Evolutionary conservation across 2,329 filamentous ascomycete genomes (phyloP), one percentile per base, ranked within the genome.

Genomic region (Stagonosporopsis tanaceti): DNA sequence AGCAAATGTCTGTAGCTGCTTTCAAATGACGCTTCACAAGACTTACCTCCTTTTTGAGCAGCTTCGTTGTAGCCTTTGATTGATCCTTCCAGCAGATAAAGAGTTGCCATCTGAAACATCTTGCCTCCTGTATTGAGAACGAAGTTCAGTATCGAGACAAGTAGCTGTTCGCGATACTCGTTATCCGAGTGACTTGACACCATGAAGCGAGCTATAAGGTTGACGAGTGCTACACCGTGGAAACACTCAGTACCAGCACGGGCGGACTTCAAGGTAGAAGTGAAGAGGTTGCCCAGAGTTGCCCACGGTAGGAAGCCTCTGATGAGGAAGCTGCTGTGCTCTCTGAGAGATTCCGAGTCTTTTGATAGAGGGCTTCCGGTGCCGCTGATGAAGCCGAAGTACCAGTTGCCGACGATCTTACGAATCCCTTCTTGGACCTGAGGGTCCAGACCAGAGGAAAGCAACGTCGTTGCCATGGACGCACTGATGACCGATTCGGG

Each of bases 281-380:
- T 80, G 65, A 80, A 82, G 0, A 81, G 67, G 12, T 67, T 70
- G 3, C 81, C 81, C 60, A 78, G 75, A 4, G 76, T 79, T 1
- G 75, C 79, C 81, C 81, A 83, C 2, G 79, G 80, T 4, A 83
- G 69, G 46, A 82, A 78, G 0, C 75, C 73, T 14, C 72, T 52
- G 4, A 74, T 60, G 2, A 82, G 67, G 54, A 82, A 79, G 2
- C 61, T 47, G n/a, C 68, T 54, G 45, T 76, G 74, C 24, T 60
- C 57, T 3, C 47, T 28, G 34, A 59, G 25, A 4, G 50, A 46
- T 14, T 47, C 40, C 1, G 15, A 2, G 17, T 54, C 50, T 20
- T 53, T 59, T 14, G 41, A 35, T 3, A 59, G 50, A 2, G 56
- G 56, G 9, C 38, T 50, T 35, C 53, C 45, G 5, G 15, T 37